A percentile compares a stretch with the other conserved stretches of the same genome.
These are phyloP conservation scores for Begonia loranthoides DNA, from an alignment of 306 rosid species.

Conservation along the genomic window DNA sequence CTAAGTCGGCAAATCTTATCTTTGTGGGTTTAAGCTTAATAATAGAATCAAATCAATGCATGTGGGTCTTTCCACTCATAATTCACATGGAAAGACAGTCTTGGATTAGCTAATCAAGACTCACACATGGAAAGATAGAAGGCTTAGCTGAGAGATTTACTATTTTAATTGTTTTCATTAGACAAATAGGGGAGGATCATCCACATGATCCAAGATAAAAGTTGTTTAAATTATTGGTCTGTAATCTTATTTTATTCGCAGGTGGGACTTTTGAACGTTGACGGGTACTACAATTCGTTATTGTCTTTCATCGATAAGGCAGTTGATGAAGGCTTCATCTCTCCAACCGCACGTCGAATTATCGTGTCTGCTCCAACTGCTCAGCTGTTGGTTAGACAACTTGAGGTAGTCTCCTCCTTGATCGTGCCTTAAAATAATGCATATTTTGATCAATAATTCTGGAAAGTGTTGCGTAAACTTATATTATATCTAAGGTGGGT, in stretches of 20 bases:
- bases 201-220: too few species aligned
- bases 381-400: constrained; percentile 62
- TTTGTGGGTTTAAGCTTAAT: too few species aligned
- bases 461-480: neutral
- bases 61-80: constrained; percentile 39
- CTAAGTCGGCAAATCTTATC: too few species aligned
- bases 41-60: constrained; percentile 29
- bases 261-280: constrained; percentile 98
- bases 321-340: constrained; percentile 96
- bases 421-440: neutral
- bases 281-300: constrained; percentile 90
- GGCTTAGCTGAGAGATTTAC: neutral
- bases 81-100: constrained; percentile 51
- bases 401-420: constrained; percentile 51
- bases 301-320: constrained; percentile 85
- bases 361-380: constrained; percentile 97
- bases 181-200: too few species aligned
- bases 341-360: constrained; percentile 93
- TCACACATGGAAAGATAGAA: constrained; percentile 1
- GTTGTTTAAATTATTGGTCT: too few species aligned
- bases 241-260: constrained; percentile 10
- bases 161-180: constrained; percentile 5
- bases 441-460: neutral
- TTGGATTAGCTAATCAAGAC: constrained; percentile 15
- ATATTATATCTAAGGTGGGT: too few species aligned